These are phyloP conservation scores for Penicillium vulpinum DNA, from an alignment of 2,329 filamentous ascomycete species.

Conservation along the genomic window DNA sequence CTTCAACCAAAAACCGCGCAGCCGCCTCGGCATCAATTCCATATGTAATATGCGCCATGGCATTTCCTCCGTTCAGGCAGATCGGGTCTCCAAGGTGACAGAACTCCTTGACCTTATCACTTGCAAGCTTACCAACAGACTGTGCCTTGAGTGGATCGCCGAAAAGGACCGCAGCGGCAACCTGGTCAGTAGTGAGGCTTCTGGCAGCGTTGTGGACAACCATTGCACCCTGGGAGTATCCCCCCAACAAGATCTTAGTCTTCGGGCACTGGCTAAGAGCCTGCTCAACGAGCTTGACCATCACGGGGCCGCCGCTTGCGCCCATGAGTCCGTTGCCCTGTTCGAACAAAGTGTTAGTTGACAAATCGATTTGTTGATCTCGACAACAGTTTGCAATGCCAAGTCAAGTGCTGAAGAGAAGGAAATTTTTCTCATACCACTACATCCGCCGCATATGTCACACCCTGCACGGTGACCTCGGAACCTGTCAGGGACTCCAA, in stretches of 20 bases:
- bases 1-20: conserved; percentile 38
- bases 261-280: conserved; percentile 33
- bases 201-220: conserved; percentile 35
- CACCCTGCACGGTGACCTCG: conserved; percentile 35
- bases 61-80: conserved; percentile 48
- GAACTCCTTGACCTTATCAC: conserved; percentile 48
- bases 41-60: conserved; percentile 47
- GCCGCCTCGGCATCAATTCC: conserved; percentile 37
- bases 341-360: neutral
- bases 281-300: conserved; percentile 33
- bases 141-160: conserved; percentile 48
- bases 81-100: conserved; percentile 55
- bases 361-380: too few relatives aligned
- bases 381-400: neutral
- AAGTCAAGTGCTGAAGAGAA: neutral
- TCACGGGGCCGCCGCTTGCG: conserved; percentile 29
- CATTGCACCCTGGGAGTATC: conserved; percentile 40
- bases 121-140: conserved; percentile 42
- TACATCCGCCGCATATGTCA: conserved; percentile 33
- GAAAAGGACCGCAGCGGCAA: conserved; percentile 47
- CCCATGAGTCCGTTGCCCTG: conserved; percentile 32
- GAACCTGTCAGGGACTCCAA: conserved; percentile 26
- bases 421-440: conserved; percentile 15
- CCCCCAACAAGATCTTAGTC: conserved; percentile 37
- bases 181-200: conserved; percentile 34